Evolutionary conservation across 2,329 filamentous ascomycete genomes (phyloP).

Genomic region (Talaromyces funiculosus): DNA sequence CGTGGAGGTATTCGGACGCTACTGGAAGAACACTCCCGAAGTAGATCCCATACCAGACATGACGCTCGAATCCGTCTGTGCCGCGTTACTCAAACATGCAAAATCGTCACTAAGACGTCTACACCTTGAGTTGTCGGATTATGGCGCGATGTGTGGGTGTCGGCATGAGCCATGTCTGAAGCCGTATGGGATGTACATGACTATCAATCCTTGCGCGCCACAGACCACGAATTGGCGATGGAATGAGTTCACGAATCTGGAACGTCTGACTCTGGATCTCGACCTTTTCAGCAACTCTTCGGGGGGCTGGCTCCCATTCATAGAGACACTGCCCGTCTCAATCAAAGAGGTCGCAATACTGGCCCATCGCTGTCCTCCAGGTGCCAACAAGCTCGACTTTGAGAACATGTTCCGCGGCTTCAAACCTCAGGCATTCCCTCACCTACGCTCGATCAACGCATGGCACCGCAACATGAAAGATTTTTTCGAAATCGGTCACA

Average conservation of each 20-base stretch:
- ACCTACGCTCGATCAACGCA: neutral
- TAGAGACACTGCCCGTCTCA: neutral
- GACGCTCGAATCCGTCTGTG: neutral
- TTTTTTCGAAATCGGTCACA: neutral
- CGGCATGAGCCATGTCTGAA: neutral
- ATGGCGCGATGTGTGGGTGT: neutral
- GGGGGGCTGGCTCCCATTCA: neutral
- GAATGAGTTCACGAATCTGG: neutral
- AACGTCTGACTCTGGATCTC: neutral
- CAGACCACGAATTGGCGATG: constrained; percentile 1
- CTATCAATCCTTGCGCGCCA: neutral
- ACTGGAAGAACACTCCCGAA: neutral
- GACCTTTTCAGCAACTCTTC: neutral
- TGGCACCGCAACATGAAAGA: neutral
- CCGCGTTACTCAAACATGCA: neutral
- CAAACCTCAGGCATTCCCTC: neutral
- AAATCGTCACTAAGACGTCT: neutral
- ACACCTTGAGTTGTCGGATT: neutral
- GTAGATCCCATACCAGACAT: neutral
- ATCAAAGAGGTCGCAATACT: neutral
- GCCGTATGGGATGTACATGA: neutral
- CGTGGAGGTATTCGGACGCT: neutral
- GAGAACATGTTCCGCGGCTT: constrained; percentile 1
- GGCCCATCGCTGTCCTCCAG: constrained; percentile 1
- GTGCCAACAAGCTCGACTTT: neutral